Conservation (phyloP, 2,329 filamentous ascomycete genomes). For the Cordyceps javanica region DNA sequence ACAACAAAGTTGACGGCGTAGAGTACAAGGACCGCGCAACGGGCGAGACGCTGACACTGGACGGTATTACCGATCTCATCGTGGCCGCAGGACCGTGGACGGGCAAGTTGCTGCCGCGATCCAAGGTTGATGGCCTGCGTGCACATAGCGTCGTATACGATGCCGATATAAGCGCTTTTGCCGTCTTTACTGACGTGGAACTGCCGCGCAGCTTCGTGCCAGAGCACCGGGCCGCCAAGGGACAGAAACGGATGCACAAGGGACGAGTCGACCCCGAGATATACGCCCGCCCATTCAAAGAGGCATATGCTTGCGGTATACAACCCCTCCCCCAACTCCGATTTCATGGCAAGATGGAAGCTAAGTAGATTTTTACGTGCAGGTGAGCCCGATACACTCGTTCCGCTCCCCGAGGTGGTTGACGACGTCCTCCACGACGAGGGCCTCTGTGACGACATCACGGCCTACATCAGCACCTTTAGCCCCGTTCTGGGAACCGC, state of each 20-base stretch:
- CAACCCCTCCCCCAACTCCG: not conserved
- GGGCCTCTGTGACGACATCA: slow-evolving; percentile 74
- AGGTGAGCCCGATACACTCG: slow-evolving; percentile 69
- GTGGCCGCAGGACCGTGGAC: slow-evolving; percentile 60
- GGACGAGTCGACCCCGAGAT: slow-evolving; percentile 80
- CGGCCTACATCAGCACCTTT: slow-evolving; percentile 67
- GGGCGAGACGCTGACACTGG: slow-evolving; percentile 29
- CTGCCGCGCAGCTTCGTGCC: slow-evolving; percentile 60
- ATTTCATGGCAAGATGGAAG: not conserved
- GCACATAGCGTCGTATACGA: slow-evolving; percentile 62
- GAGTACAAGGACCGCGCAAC: slow-evolving; percentile 48
- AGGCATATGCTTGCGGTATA: slow-evolving; percentile 85
- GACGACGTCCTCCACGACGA: slow-evolving; percentile 72
- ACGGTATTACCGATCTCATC: slow-evolving; percentile 46
- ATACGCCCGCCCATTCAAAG: slow-evolving; percentile 80
- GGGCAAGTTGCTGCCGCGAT: slow-evolving; percentile 47
- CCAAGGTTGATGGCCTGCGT: slow-evolving; percentile 52
- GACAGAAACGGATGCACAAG: slow-evolving; percentile 47
- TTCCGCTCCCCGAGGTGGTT: slow-evolving; percentile 69
- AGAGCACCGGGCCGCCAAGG: slow-evolving; percentile 39
- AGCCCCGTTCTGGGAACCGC: slow-evolving; percentile 61
- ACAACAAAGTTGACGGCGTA: slow-evolving; percentile 53
- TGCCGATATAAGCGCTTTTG: slow-evolving; percentile 62
- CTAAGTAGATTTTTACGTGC: not conserved
- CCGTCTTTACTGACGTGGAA: slow-evolving; percentile 80